These are phyloP conservation scores for Lasiodiplodia sp. DNA, from an alignment of 2,329 filamentous ascomycete species.

Conservation along the genomic window DNA sequence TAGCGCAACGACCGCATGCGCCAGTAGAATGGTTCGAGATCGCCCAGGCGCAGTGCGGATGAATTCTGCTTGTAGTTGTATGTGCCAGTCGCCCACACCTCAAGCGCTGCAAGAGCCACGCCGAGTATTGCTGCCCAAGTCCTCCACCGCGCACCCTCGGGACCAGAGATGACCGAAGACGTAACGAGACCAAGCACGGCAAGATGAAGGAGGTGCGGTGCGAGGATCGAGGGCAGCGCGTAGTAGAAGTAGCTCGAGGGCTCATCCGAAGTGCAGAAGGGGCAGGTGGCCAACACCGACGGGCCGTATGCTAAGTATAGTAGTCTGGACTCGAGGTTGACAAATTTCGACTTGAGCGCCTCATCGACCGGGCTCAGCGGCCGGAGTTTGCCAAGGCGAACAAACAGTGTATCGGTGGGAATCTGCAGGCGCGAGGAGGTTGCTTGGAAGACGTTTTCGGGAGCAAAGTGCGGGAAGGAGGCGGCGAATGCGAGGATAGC, in stretches of 20 bases:
- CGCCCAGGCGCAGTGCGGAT: constrained; percentile 63
- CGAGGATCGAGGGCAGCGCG: constrained; percentile 73
- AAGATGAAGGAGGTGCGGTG: constrained; percentile 83
- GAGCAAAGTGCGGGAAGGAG: constrained; percentile 71
- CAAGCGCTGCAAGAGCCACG: constrained; percentile 65
- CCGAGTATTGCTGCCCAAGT: constrained; percentile 71
- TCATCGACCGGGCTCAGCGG: constrained; percentile 68
- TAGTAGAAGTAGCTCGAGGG: constrained; percentile 89
- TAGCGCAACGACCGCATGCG: constrained; percentile 68
- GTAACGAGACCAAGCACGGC: constrained; percentile 75
- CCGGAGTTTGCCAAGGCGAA: constrained; percentile 67
- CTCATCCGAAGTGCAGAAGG: constrained; percentile 79
- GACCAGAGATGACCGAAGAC: constrained; percentile 69
- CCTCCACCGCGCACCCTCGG: constrained; percentile 73
- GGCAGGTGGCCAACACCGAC: constrained; percentile 73
- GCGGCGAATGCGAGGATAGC: constrained; percentile 63
- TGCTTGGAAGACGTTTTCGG: constrained; percentile 80
- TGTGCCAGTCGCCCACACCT: constrained; percentile 69
- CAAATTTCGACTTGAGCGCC: constrained; percentile 70
- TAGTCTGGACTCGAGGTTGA: constrained; percentile 70
- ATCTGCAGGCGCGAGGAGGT: constrained; percentile 86
- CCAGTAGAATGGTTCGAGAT: constrained; percentile 78
- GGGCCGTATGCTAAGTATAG: constrained; percentile 88
- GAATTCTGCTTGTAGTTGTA: constrained; percentile 73
- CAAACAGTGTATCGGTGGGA: constrained; percentile 84